A percentile compares a stretch with the other conserved stretches of the same genome.
These are phyloP conservation scores for Diaporthe citri DNA, from an alignment of 2,329 filamentous ascomycete genomes.

Conservation along the genomic window DNA sequence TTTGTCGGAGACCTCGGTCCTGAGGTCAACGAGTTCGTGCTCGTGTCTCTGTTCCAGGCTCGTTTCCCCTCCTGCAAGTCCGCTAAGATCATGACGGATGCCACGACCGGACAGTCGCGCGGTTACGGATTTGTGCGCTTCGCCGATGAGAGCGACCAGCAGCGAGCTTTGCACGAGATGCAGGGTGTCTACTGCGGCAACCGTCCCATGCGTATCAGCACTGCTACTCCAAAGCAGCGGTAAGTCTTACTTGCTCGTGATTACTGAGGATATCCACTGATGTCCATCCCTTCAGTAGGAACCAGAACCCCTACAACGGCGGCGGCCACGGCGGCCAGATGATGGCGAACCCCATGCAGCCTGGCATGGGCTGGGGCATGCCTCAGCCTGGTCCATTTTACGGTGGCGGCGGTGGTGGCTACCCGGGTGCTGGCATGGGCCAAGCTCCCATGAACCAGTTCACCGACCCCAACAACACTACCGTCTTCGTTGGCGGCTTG, in stretches of 20 bases:
- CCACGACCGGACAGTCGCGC: conserved; percentile 96
- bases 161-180: conserved; percentile 96
- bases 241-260: conserved; percentile 48
- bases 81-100: conserved; percentile 99
- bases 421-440: conserved; percentile 53
- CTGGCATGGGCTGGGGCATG: conserved; percentile 57
- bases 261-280: not conserved
- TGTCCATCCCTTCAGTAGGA: conserved; percentile 46
- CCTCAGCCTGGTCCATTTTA: conserved; percentile 45
- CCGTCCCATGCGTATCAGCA: conserved; percentile 97
- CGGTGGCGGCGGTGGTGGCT: conserved; percentile 51
- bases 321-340: conserved; percentile 53
- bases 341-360: conserved; percentile 55
- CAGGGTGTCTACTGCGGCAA: conserved; percentile 99
- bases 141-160: conserved; percentile 94
- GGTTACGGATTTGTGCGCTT: conserved; percentile 99
- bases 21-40: conserved; percentile 98
- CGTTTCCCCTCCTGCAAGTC: conserved; percentile 98
- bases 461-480: conserved; percentile 99
- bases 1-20: conserved; percentile 98
- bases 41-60: conserved; percentile 96
- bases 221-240: conserved; percentile 96
- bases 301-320: conserved; percentile 52
- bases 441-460: conserved; percentile 89
- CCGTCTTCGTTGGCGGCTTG: conserved; percentile 96